Conservation (phyloP, 495 filamentous ascomycete species). For the Aspergillus sparsus region DNA sequence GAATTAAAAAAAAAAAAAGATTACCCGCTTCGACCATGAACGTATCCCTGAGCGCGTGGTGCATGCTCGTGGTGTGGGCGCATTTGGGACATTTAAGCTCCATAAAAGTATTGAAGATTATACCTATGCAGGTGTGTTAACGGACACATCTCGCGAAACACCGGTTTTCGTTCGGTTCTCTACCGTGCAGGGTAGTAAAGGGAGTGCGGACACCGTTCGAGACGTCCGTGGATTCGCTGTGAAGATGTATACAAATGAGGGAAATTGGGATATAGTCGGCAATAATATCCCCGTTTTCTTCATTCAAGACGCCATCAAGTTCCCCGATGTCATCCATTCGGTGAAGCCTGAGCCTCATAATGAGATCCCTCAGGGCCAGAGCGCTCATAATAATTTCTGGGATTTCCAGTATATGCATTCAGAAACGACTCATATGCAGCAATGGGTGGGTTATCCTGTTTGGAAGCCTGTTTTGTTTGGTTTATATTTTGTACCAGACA, state of each 20-base stretch:
- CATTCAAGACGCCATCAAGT: constrained; percentile 72
- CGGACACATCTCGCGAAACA: constrained; percentile 76
- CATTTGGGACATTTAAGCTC: constrained; percentile 81
- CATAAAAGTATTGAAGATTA: constrained; percentile 69
- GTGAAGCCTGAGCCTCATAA: constrained; percentile 82
- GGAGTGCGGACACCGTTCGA: constrained; percentile 77
- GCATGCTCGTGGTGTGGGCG: constrained; percentile 80
- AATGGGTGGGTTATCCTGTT: constrained; percentile 60
- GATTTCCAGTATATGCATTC: constrained; percentile 57
- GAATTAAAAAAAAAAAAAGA: constrained; percentile 41
- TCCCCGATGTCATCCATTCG: constrained; percentile 73
- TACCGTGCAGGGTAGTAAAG: constrained; percentile 75
- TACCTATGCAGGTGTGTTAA: constrained; percentile 70
- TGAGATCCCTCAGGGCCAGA: constrained; percentile 64
- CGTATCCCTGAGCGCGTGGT: constrained; percentile 88
- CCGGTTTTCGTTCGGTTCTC: constrained; percentile 82
- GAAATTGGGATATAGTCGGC: constrained; percentile 71
- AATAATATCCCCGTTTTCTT: constrained; percentile 78
- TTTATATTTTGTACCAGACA: not conserved
- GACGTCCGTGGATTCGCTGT: constrained; percentile 82
- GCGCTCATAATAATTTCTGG: constrained; percentile 65
- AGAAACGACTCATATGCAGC: constrained; percentile 82
- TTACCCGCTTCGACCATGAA: constrained; percentile 82
- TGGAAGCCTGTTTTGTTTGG: not conserved
- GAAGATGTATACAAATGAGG: constrained; percentile 66